These are phyloP conservation scores for slime mould (Dictyostelium discoideum) DNA, from an alignment of 78 protist species.

Conservation along the genomic window DNA sequence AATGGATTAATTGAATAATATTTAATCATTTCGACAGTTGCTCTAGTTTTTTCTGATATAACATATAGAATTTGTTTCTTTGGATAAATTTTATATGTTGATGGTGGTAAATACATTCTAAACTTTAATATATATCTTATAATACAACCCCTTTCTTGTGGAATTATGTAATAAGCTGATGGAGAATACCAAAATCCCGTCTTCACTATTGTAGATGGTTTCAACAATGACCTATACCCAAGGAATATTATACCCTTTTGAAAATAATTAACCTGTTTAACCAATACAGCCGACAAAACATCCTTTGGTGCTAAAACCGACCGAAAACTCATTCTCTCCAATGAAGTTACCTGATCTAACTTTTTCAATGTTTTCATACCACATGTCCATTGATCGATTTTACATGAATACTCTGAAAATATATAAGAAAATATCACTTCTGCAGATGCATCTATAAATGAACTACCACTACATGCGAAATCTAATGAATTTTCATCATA, in stretches of 20 bases:
- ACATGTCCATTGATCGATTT: slow-evolving; percentile 19
- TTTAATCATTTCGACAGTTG: neutral
- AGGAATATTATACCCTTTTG: slow-evolving; percentile 33
- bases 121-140: neutral
- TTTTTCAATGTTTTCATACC: neutral
- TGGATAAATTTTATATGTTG: neutral
- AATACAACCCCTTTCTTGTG: slow-evolving; percentile 38
- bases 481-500: neutral
- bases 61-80: neutral
- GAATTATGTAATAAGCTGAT: slow-evolving; percentile 28
- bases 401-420: neutral
- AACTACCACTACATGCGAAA: neutral
- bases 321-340: neutral
- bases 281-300: neutral
- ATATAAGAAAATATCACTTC: neutral
- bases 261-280: slow-evolving; percentile 7
- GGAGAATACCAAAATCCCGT: slow-evolving; percentile 30
- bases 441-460: neutral
- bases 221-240: slow-evolving; percentile 25
- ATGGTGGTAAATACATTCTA: neutral
- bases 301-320: slow-evolving; percentile 6
- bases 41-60: neutral
- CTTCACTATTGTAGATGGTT: neutral
- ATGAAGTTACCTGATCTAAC: neutral
- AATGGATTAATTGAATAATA: neutral